Base-by-base conservation (phyloP, 176 grass and related monocot species). In the Bonia amplexicaulis region DNA sequence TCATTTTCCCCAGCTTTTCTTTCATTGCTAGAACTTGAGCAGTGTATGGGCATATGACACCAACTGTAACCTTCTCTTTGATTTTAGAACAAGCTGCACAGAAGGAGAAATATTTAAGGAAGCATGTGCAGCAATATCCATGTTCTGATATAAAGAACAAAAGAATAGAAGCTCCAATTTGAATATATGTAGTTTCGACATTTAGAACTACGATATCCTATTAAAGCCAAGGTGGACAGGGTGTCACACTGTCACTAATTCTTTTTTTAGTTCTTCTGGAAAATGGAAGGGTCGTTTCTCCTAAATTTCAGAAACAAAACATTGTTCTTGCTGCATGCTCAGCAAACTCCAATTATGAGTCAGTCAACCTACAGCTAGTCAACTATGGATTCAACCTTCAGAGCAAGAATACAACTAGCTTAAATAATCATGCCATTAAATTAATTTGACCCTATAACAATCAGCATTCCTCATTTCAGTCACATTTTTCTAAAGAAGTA, bases 21-120 rank as follows among this genome's bases (percentile, higher is more conserved):
- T 88, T 81, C 72, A 92, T 80, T 77, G 85, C 44, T 26, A 73
- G 13, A 78, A 92, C 93, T 92, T 95, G 93, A 83, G 93, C 88
- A 26, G 67, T 79, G 40, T 95, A 95, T 72, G 86, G 93, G 42
- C 93, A 95, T 73, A 95, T 95, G 65, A 95, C 71, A 11, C 92
- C 94, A 79, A 97, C 85, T 66, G 89, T 88, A 77, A 92, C 74
- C 76, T 72, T 71, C 68, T 48, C 79, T 65, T 75, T 88, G 40
- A 40, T 69, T 84, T 62, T 85, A 67, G 33, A 44, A 74, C 68
- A 88, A 66, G 79, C 91, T 97, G 68, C 68, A 85, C 41, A 60
- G 46, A 40, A 51, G n/a, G 44, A 62, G 1, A 84, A 71, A 74
- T 66, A 59, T 61, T 74, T 68, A 10, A 78, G 45, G n/a, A 12